Evolutionary conservation across 371 early-diverging fungal genomes (phyloP), one percentile per base, ranked within the genome.

Genomic region (Mortierella sp.): DNA sequence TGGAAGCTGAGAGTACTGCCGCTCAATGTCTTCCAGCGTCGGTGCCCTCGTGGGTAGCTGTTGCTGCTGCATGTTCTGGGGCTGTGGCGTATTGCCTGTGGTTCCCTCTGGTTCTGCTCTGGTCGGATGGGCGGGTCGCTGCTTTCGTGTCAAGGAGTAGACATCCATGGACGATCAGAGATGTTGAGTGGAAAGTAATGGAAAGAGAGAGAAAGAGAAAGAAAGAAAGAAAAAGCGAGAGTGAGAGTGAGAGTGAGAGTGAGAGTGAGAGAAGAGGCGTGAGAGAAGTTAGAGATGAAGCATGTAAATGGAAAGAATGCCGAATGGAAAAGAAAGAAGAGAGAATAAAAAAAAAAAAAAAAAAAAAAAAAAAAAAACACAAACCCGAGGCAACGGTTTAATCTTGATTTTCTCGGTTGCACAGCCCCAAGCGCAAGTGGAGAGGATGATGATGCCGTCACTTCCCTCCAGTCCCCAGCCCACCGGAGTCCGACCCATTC

Each of bases 41-140:
- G 72, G 77, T 19, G 69, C 60, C 23, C 16, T 26, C n/a, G 37
- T 26, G 14, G 60, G 60, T 21, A 30, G 51, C 47, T 25, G 37
- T 29, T 48, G 51, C 46, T 58, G 59, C 25, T 50, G 50, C 50
- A 23, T 19, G 23, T 29, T 26, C 52, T 45, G 2, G 14, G 30
- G 57, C 30, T 57, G n/a, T 37, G 26, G 21, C 57, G 29, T 29
- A 57, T 26, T n/a, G 26, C 29, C 15, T 55, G 51, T 52, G 30
- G 57, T 48, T 37, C 47, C 23, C 29, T 55, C 45, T 63, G 50
- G 18, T 56, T 59, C 60, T 47, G 62, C 46, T 63, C 61, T 45
- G 30, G 87, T 84, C 16, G 85, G 68, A 51, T 82, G 85, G 16
- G 84, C 81, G 45, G 87, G 87, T 55, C 84, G 75, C 68, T 85